A percentile compares a stretch with the other conserved stretches of the same genome.
phyloP scores from a whole-genome alignment of 345 rosid genomes.

The Boechera retrofracta region DNA sequence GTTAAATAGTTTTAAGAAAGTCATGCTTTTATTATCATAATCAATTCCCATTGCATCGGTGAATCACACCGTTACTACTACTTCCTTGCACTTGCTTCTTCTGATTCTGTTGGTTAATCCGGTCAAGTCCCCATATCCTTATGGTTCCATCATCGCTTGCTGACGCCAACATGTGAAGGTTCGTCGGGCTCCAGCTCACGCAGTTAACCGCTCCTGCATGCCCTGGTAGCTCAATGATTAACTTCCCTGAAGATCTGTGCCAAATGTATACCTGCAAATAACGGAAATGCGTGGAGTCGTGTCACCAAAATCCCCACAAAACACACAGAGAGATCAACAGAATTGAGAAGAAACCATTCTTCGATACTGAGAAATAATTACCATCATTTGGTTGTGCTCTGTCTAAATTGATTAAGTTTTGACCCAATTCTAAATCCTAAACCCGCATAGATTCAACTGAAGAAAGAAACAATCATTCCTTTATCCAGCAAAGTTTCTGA shows the following conservation, averaged over 20 bases:
- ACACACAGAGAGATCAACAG: background rate
- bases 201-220: slow-evolving; percentile 77
- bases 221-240: slow-evolving; percentile 55
- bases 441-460: background rate
- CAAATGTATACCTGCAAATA: slow-evolving; percentile 68
- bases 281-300: background rate
- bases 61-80: slow-evolving; percentile 44
- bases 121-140: slow-evolving; percentile 73
- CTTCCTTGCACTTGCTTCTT: slow-evolving; percentile 43
- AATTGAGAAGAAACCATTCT: background rate
- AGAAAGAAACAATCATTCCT: slow-evolving; percentile 3
- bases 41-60: slow-evolving; percentile 48
- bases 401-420: background rate
- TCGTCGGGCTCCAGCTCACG: slow-evolving; percentile 76
- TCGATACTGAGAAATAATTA: background rate
- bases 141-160: slow-evolving; percentile 74
- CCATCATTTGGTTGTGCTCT: background rate
- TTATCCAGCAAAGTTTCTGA: background rate
- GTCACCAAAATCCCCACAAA: slow-evolving; percentile 17
- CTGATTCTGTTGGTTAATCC: slow-evolving; percentile 43
- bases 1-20: slow-evolving; percentile 22
- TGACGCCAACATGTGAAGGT: slow-evolving; percentile 75
- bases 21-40: background rate
- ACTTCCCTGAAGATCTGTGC: slow-evolving; percentile 64
- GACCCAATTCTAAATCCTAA: background rate